Evolutionary conservation across 2,329 filamentous ascomycete genomes (phyloP).

Genomic region (Endoconidiophora laricicola): DNA sequence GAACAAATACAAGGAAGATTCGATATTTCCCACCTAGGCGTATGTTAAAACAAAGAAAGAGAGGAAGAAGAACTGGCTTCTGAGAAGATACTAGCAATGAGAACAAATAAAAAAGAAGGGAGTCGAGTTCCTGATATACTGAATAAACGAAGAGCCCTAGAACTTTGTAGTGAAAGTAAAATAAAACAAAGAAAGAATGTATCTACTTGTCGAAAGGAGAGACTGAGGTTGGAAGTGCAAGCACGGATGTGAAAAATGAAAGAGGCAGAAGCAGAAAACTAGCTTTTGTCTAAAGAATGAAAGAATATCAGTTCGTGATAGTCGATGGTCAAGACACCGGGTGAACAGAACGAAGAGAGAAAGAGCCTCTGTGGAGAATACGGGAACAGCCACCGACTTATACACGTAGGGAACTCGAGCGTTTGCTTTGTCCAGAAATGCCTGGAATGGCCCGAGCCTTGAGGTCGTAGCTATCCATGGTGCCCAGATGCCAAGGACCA

Average conservation of each 20-base stretch:
- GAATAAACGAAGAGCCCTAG: no score
- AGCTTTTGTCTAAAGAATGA: constrained; percentile 4
- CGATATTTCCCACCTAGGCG: no score
- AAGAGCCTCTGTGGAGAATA: constrained; percentile 1
- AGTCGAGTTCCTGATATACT: no score
- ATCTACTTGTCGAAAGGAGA: constrained; percentile 9
- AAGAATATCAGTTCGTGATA: constrained; percentile 4
- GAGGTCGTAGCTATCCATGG: no score
- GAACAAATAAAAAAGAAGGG: neutral
- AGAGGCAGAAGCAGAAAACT: constrained; percentile 1
- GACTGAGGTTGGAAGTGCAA: neutral
- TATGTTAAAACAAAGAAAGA: no score
- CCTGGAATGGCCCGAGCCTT: no score
- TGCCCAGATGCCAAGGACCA: no score
- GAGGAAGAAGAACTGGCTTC: no score
- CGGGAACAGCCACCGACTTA: constrained; percentile 1
- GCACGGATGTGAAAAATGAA: neutral
- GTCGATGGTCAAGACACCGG: neutral
- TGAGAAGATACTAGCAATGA: neutral
- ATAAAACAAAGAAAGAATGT: neutral
- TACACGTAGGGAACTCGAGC: neutral
- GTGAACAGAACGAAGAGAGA: neutral
- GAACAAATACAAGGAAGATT: no score
- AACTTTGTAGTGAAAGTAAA: neutral
- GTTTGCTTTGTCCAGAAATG: no score